A percentile compares a stretch with the other conserved stretches of the same genome.
Conservation (phyloP, 2,329 filamentous ascomycete species). For the Geoglossum cookeanum region DNA sequence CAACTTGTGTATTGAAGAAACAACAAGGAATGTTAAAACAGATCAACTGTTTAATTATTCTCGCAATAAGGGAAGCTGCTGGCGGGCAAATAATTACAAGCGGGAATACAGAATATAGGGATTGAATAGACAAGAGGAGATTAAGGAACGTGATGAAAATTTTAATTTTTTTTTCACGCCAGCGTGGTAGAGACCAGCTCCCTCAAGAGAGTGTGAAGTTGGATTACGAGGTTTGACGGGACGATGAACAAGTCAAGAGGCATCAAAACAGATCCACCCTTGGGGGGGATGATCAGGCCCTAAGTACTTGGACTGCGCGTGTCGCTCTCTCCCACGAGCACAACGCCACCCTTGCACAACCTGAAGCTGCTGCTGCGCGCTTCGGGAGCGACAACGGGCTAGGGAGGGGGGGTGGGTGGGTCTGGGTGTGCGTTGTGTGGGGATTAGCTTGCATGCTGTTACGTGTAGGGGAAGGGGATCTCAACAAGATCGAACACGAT, state of each 20-base stretch:
- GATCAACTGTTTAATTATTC: constrained; percentile 1
- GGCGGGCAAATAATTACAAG: background rate
- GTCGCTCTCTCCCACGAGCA: background rate
- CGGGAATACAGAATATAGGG: background rate
- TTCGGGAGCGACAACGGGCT: background rate
- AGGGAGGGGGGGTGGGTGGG: no score
- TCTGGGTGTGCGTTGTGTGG: background rate
- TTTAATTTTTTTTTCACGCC: background rate
- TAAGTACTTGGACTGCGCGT: background rate
- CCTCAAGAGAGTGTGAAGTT: background rate
- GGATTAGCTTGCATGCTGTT: background rate
- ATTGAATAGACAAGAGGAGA: background rate
- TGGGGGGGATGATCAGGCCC: background rate
- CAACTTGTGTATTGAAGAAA: background rate
- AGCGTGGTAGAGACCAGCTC: background rate
- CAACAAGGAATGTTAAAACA: background rate
- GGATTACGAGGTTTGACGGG: background rate
- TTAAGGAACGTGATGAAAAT: background rate
- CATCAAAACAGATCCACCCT: background rate
- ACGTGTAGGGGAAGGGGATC: no score
- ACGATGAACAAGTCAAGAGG: background rate
- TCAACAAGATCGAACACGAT: no score
- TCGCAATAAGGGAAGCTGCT: background rate
- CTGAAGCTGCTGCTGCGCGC: background rate
- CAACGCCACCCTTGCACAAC: background rate